Conservation (phyloP, 805 yeast genomes). For the Candida coquimbonensis region DNA sequence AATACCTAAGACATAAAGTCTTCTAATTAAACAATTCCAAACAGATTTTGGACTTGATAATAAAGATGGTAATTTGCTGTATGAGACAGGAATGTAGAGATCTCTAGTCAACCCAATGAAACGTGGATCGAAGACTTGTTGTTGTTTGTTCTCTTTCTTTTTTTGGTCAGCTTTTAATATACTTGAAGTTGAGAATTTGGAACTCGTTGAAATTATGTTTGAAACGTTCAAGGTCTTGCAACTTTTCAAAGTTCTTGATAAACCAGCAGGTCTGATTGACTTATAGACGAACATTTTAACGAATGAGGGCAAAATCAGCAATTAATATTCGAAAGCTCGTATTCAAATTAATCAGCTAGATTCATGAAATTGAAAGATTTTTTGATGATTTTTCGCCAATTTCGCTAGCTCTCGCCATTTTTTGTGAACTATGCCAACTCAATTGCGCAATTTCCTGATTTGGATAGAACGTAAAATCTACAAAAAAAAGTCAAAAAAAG, state of each 20-base stretch:
- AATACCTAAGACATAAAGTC: constrained; percentile 55
- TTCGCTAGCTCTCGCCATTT: too few relatives aligned
- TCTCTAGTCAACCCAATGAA: constrained; percentile 35
- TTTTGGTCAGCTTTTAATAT: constrained; percentile 4
- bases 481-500: too few relatives aligned
- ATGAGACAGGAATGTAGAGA: constrained; percentile 46
- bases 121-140: constrained; percentile 31
- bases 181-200: constrained; percentile 5
- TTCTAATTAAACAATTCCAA: constrained; percentile 44
- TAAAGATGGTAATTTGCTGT: constrained; percentile 36
- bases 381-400: neutral
- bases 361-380: neutral
- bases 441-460: neutral
- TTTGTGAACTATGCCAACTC: neutral
- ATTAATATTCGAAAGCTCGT: too few relatives aligned
- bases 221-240: neutral
- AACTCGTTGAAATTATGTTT: neutral
- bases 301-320: too few relatives aligned
- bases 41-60: constrained; percentile 35
- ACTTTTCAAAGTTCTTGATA: neutral
- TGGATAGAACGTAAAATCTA: neutral
- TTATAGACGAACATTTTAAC: neutral
- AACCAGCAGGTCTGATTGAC: neutral
- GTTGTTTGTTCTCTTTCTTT: constrained; percentile 11
- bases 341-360: too few relatives aligned